These are phyloP conservation scores for Gossypium davidsonii DNA, from an alignment of 441 rosid species.

Conservation along the genomic window DNA sequence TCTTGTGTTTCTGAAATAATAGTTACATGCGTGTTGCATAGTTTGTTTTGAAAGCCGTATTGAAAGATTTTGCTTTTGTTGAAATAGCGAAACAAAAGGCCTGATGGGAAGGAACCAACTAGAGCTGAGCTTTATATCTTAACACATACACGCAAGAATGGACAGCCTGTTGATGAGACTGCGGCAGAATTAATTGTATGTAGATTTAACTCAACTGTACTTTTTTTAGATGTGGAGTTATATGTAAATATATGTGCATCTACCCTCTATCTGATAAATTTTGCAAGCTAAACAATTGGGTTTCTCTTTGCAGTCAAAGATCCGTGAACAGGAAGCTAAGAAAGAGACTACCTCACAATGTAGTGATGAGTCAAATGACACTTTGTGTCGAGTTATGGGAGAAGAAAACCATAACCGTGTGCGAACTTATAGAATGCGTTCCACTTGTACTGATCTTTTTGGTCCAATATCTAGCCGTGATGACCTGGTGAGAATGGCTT, in stretches of 20 bases:
- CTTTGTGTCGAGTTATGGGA: conserved; percentile 31
- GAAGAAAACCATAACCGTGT: conserved; percentile 17
- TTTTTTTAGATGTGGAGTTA: not conserved
- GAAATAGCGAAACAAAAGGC: conserved; percentile 26
- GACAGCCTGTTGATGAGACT: conserved; percentile 29
- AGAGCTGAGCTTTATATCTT: conserved; percentile 34
- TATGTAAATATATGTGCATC: not conserved
- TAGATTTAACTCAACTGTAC: not conserved
- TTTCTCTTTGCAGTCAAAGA: conserved; percentile 25
- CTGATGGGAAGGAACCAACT: conserved; percentile 36
- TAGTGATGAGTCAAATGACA: conserved; percentile 24
- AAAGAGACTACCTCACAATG: conserved; percentile 18
- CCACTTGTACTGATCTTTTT: conserved; percentile 21
- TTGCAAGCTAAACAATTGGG: not conserved
- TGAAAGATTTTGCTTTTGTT: conserved; percentile 1
- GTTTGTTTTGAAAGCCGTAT: not conserved
- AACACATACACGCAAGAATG: conserved; percentile 39
- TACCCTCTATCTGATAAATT: not conserved
- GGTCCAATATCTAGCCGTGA: conserved; percentile 18
- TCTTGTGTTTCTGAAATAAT: conserved; percentile 4
- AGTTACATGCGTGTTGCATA: not conserved
- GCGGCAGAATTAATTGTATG: conserved; percentile 35
- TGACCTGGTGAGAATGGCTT: conserved; percentile 20
- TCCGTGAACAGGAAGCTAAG: conserved; percentile 20
- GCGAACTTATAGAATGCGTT: conserved; percentile 24